Evolutionary conservation across 2,329 filamentous ascomycete species (phyloP).

Genomic region (Epichloe amarillans): DNA sequence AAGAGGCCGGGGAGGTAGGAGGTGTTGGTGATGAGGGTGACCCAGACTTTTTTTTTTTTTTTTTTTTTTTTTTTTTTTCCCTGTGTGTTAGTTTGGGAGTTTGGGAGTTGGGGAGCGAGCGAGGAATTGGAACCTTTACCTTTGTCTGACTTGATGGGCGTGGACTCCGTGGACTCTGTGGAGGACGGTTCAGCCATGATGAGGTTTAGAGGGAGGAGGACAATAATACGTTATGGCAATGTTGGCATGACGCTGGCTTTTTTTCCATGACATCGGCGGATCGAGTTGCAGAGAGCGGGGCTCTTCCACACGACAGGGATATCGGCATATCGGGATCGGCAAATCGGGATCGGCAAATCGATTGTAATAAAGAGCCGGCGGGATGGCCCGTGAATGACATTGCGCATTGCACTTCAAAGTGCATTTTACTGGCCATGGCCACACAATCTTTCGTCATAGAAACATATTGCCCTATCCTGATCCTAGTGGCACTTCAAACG

Average conservation of each 20-base stretch:
- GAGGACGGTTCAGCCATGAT: not conserved
- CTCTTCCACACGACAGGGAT: not conserved
- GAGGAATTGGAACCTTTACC: not conserved
- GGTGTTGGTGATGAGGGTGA: constrained; percentile 73
- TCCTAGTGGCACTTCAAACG: not conserved
- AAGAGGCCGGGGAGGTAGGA: constrained; percentile 72
- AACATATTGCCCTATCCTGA: not conserved
- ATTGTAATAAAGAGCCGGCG: not conserved
- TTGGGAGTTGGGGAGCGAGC: not conserved
- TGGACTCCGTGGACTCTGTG: not conserved
- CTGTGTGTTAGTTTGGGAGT: not conserved
- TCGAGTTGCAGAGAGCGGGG: not conserved
- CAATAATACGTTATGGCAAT: too few species aligned
- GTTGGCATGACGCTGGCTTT: not conserved
- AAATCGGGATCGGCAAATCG: too few species aligned
- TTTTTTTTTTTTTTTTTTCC: too few species aligned
- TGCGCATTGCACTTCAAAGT: not conserved
- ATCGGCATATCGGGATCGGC: too few species aligned
- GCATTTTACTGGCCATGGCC: too few species aligned
- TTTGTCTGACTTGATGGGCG: constrained; percentile 1
- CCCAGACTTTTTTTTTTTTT: constrained; percentile 55
- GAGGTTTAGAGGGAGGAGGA: not conserved
- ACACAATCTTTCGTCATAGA: not conserved
- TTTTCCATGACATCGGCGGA: not conserved
- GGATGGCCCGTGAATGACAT: not conserved